Conservation (phyloP, 2,329 filamentous ascomycete species). For the Lecanicillium sp. region DNA sequence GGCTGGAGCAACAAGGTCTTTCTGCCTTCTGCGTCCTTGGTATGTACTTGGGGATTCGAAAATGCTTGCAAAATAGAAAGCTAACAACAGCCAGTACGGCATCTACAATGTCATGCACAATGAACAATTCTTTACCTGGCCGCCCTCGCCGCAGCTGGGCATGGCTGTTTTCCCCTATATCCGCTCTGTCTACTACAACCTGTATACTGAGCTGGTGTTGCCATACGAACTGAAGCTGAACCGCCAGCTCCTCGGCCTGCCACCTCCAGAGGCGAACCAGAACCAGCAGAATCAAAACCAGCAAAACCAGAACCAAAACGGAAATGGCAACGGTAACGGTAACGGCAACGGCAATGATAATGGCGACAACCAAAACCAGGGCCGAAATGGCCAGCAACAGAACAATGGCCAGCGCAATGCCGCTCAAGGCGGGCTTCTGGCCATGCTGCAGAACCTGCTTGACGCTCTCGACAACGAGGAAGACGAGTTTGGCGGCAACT, state of each 20-base stretch:
- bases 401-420: neutral
- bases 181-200: conserved; percentile 34
- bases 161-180: conserved; percentile 41
- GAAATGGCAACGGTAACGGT: conserved; percentile 9
- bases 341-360: conserved; percentile 11
- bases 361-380: conserved; percentile 1
- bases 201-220: conserved; percentile 39
- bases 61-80: too few relatives aligned
- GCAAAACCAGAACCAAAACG: conserved; percentile 10
- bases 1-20: conserved; percentile 33
- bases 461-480: conserved; percentile 28
- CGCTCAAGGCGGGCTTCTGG: conserved; percentile 21
- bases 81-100: conserved; percentile 43
- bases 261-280: conserved; percentile 19
- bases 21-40: conserved; percentile 33
- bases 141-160: conserved; percentile 44
- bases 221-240: conserved; percentile 42
- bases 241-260: conserved; percentile 33
- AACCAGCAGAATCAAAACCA: conserved; percentile 11
- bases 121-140: conserved; percentile 41
- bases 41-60: conserved; percentile 17
- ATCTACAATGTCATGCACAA: conserved; percentile 37
- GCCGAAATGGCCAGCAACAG: neutral
- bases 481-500: conserved; percentile 8
- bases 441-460: conserved; percentile 27